Conservation (phyloP, 1,284 basidiomycete genomes). For the Taiwanofungus camphoratus region DNA sequence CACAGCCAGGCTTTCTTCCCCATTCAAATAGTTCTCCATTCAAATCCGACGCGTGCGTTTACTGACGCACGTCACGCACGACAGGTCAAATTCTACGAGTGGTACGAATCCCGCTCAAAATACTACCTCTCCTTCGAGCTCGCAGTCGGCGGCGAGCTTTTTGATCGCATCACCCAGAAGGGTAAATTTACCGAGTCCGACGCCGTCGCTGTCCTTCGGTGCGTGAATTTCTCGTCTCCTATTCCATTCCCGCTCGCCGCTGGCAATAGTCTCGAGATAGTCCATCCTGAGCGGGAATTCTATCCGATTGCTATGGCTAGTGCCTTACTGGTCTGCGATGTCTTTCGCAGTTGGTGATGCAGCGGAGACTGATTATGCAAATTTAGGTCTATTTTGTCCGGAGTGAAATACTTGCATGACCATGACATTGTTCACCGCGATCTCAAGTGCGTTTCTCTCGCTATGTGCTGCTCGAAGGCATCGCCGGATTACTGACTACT, state of each 20-base stretch:
- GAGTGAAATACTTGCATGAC: conserved; percentile 78
- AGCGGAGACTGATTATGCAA: not conserved
- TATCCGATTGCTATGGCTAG: too few relatives aligned
- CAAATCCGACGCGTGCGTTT: not conserved
- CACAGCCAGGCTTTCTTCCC: not conserved
- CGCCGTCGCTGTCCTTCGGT: conserved; percentile 70
- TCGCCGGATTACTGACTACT: conserved; percentile 1
- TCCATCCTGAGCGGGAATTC: too few relatives aligned
- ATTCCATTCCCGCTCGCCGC: not conserved
- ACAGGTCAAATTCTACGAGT: conserved; percentile 88
- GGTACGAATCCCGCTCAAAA: conserved; percentile 88
- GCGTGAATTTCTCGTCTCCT: conserved; percentile 20
- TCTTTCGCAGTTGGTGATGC: not conserved
- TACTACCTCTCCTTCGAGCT: conserved; percentile 92
- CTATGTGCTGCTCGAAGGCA: not conserved
- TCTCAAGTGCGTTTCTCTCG: conserved; percentile 55
- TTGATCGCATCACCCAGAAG: conserved; percentile 74
- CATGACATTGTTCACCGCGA: conserved; percentile 92
- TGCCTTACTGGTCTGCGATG: too few relatives aligned
- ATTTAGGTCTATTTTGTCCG: conserved; percentile 66
- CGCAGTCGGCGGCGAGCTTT: conserved; percentile 85
- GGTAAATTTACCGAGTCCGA: conserved; percentile 91
- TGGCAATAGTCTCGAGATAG: not conserved
- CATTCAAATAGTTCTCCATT: not conserved
- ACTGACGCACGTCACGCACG: not conserved